phyloP scores from a whole-genome alignment of 2,329 filamentous ascomycete genomes.

The Aureobasidium sp. region DNA sequence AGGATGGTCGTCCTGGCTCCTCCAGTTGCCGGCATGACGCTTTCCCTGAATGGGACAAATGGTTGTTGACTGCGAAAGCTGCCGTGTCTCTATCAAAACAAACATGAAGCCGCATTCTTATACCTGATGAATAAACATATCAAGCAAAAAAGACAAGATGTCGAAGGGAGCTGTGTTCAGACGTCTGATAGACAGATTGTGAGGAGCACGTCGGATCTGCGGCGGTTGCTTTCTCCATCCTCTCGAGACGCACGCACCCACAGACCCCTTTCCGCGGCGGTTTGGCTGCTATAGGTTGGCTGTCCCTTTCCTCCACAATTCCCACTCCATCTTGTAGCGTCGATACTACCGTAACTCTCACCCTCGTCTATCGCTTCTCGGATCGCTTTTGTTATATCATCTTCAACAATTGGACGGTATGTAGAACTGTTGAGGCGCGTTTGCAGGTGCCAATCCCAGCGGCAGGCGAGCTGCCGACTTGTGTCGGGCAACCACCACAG shows the following conservation, averaged over 20 bases:
- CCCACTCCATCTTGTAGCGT: slow-evolving; percentile 5
- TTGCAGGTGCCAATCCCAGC: background rate
- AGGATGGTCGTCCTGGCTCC: background rate
- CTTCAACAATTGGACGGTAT: background rate
- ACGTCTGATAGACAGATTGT: background rate
- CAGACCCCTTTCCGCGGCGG: slow-evolving; percentile 11
- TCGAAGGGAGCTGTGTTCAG: background rate
- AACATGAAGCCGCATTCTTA: background rate
- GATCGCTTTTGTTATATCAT: background rate
- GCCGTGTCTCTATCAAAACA: background rate
- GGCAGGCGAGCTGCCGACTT: background rate
- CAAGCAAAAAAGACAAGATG: background rate
- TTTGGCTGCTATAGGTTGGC: background rate
- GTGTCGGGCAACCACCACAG: background rate
- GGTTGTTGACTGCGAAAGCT: background rate
- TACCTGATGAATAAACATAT: background rate
- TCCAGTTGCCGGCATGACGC: slow-evolving; percentile 5
- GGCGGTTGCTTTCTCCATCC: slow-evolving; percentile 9
- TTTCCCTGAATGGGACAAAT: background rate
- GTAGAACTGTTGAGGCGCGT: background rate
- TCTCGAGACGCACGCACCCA: background rate
- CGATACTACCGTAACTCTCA: background rate
- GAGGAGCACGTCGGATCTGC: background rate
- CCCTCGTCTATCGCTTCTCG: slow-evolving; percentile 10
- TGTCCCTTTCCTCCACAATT: slow-evolving; percentile 11